Evolutionary conservation across 75 land plant genomes (phyloP).

Genomic region (Selaginella moellendorffii): DNA sequence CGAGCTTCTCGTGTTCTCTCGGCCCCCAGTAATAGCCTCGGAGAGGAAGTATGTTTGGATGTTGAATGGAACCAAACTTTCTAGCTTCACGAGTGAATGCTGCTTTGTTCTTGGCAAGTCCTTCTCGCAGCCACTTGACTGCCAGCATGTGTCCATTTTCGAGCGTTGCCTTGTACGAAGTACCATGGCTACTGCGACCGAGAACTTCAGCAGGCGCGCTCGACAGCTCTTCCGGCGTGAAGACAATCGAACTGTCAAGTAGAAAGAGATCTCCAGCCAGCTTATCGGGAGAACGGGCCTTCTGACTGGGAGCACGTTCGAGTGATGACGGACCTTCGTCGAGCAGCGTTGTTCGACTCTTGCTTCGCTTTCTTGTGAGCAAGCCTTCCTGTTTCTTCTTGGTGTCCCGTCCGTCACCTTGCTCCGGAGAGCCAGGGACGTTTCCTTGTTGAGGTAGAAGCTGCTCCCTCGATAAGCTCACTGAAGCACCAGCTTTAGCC

Average conservation of each 20-base stretch:
- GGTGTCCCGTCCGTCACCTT: neutral
- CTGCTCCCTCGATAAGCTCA: neutral
- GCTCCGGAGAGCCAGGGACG: no score
- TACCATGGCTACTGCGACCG: conserved; percentile 91
- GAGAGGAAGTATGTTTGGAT: conserved; percentile 47
- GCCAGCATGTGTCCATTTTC: conserved; percentile 65
- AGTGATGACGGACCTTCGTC: neutral
- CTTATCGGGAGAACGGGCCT: conserved; percentile 58
- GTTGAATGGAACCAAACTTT: conserved; percentile 51
- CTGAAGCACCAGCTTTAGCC: neutral
- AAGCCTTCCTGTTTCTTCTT: neutral
- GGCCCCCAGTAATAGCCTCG: conserved; percentile 91
- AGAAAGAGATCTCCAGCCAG: conserved; percentile 71
- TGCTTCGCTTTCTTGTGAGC: neutral
- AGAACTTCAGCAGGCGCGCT: conserved; percentile 91
- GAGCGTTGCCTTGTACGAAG: conserved; percentile 78
- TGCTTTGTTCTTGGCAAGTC: conserved; percentile 66
- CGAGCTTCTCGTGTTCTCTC: conserved; percentile 72
- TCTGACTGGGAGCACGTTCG: neutral
- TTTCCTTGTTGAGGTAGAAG: no score
- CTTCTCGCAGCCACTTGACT: conserved; percentile 86
- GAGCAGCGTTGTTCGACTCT: neutral
- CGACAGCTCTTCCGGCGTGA: conserved; percentile 76
- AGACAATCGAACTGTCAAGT: conserved; percentile 44
- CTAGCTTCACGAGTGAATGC: conserved; percentile 69